Evolutionary conservation across 768 basidiomycete genomes (phyloP).

Genomic region (Panus rudis): DNA sequence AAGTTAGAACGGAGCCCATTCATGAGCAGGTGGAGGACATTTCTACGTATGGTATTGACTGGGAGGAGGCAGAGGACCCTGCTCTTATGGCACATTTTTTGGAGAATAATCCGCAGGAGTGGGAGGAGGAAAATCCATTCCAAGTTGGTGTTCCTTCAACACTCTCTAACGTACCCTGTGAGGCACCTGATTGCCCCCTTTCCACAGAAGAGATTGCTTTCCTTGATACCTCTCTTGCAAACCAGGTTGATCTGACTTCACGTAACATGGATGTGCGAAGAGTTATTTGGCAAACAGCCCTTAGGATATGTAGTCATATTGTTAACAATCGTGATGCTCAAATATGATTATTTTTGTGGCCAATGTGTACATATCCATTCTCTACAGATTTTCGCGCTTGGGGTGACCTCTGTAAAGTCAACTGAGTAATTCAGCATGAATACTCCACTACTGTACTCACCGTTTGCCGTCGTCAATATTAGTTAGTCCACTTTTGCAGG

Average conservation of each 20-base stretch:
- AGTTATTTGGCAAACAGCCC: background rate
- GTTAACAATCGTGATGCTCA: too few species aligned
- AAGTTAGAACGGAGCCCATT: background rate
- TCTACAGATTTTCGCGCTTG: too few species aligned
- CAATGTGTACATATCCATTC: background rate
- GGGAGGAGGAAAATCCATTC: conserved; percentile 4
- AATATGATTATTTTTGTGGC: background rate
- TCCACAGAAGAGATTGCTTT: conserved; percentile 3
- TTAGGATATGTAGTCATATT: too few species aligned
- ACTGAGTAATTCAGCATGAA: too few species aligned
- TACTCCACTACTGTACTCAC: too few species aligned
- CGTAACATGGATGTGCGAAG: conserved; percentile 1
- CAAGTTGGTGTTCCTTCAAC: conserved; percentile 1
- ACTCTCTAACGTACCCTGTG: conserved; percentile 10
- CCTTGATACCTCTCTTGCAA: conserved; percentile 1
- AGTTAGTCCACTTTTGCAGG: too few species aligned
- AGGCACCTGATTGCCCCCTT: conserved; percentile 12
- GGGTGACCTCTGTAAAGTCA: too few species aligned
- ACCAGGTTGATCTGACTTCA: background rate
- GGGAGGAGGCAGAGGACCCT: conserved; percentile 11
- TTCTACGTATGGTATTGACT: conserved; percentile 16
- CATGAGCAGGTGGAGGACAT: conserved; percentile 4
- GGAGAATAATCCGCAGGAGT: conserved; percentile 7
- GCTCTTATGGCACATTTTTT: conserved; percentile 11
- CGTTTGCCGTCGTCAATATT: too few species aligned